Conservation (phyloP, 371 early-diverging fungal genomes). For the Dichotomocladium elegans region DNA sequence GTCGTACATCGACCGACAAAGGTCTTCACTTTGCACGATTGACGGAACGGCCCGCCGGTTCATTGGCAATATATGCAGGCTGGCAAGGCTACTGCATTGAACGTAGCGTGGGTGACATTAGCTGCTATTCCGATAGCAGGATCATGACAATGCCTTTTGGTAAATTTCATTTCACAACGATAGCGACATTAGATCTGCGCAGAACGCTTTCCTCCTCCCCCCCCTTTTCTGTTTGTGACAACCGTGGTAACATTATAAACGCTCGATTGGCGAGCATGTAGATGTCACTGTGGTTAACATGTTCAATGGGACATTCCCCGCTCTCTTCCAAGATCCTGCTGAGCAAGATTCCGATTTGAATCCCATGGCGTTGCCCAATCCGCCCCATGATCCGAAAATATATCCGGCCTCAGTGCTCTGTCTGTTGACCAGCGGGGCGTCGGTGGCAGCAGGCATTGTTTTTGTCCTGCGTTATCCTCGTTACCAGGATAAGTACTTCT, state of each 20-base stretch:
- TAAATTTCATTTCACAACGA: conserved; percentile 5
- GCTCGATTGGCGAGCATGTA: conserved; percentile 2
- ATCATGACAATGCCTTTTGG: conserved; percentile 42
- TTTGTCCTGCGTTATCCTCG: conserved; percentile 10
- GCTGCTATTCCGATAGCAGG: conserved; percentile 21
- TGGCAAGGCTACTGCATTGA: conserved; percentile 39
- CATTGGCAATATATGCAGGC: conserved; percentile 24
- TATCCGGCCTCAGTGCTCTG: conserved; percentile 33
- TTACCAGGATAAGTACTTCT: conserved; percentile 31
- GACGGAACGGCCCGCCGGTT: conserved; percentile 12
- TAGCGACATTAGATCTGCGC: not conserved
- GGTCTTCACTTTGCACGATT: conserved; percentile 34
- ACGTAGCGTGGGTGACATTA: not conserved
- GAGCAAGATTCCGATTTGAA: conserved; percentile 24
- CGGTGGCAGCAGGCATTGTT: conserved; percentile 14
- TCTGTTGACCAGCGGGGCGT: conserved; percentile 22
- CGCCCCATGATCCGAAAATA: conserved; percentile 40
- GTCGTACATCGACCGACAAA: conserved; percentile 12
- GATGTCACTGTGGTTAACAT: conserved; percentile 22
- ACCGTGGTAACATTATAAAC: too few relatives aligned
- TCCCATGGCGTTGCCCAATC: conserved; percentile 29
- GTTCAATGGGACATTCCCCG: conserved; percentile 32
- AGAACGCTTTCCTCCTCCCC: not conserved
- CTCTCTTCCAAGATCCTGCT: conserved; percentile 21
- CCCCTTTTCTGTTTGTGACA: not conserved